Evolutionary conservation across 768 basidiomycete species (phyloP).

Genomic region (Lepiota brunneoincarnata): DNA sequence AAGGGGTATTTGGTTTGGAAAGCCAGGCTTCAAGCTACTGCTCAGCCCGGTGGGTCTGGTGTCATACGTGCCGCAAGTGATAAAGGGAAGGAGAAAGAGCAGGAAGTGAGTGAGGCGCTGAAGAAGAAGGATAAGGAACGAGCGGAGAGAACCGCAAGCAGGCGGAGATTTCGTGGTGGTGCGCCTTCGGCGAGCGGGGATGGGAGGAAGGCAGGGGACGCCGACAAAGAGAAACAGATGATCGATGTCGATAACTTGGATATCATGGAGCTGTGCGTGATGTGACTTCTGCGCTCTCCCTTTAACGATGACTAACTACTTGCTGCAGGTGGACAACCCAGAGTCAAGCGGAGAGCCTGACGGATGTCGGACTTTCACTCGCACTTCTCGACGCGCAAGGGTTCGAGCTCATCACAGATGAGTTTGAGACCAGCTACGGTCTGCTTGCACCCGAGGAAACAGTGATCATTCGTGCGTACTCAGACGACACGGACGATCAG

Average conservation of each 20-base stretch:
- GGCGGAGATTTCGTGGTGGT: constrained; percentile 78
- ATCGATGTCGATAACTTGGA: constrained; percentile 45
- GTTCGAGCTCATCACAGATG: constrained; percentile 32
- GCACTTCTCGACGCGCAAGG: constrained; percentile 36
- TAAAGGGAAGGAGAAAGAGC: constrained; percentile 24
- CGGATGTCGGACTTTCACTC: constrained; percentile 25
- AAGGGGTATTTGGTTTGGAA: constrained; percentile 82
- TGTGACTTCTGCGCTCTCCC: not conserved
- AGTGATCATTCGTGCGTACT: constrained; percentile 83
- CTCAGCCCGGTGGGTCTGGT: constrained; percentile 11
- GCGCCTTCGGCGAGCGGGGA: constrained; percentile 34
- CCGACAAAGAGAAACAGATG: constrained; percentile 17
- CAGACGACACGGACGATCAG: constrained; percentile 90
- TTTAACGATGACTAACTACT: not conserved
- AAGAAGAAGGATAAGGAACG: constrained; percentile 72
- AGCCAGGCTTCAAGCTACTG: constrained; percentile 33
- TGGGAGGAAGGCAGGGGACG: constrained; percentile 14
- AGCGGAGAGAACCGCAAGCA: constrained; percentile 55
- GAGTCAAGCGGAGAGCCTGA: not conserved
- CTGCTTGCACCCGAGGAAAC: constrained; percentile 75
- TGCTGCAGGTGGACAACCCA: constrained; percentile 1
- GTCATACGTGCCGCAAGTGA: constrained; percentile 21
- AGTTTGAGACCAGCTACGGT: constrained; percentile 80
- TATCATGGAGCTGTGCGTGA: constrained; percentile 22
- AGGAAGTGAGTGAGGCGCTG: constrained; percentile 66